Evolutionary conservation across 441 rosid species (phyloP), one percentile per base, ranked within the genome.

Genomic region (Croton laevigatus): DNA sequence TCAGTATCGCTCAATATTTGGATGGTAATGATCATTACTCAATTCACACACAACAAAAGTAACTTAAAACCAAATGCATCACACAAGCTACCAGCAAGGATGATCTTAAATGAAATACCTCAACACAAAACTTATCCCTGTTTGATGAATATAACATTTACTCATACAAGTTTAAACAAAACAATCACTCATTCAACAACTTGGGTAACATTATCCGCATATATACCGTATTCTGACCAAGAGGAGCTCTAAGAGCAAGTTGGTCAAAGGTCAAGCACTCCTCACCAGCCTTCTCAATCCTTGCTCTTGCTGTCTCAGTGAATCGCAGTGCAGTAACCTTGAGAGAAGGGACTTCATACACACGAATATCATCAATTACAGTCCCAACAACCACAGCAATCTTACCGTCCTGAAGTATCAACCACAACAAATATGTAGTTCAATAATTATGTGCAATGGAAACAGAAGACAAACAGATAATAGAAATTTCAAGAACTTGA

Each of bases 191-290:
- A 46, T 7, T 40, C 58, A 22, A 12, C 13, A 22, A 32, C 19
- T 27, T n/a, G 68, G 2, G 9, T 37, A 19, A 13, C 20, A 32
- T 17, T 8, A 14, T 6, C 57, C 22, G 11, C 65, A 3, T n/a
- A n/a, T n/a, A n/a, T 83, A 91, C 98, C 76, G 96, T 93, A 87
- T 93, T 93, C 79, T 93, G 97, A 4, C 98, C 98, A 73, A 93
- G 85, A 7, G 97, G 96, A 55, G 97, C 96, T 71, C 75, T 77
- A 48, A 91, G 90, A 62, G 97, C 93, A 66, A 93, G 96, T 78
- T 93, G 98, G 48, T 93, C 98, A 74, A 93, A 93, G 22, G 98
- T 93, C 75, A 93, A 75, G 83, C 98, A 93, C 73, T 93, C 96
- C 4, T 97, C 97, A 54, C 98, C 98, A 10, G 94, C 94, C 75